Evolutionary conservation across 257 asterid species (phyloP).

Genomic region (Solanum paucissectum): DNA sequence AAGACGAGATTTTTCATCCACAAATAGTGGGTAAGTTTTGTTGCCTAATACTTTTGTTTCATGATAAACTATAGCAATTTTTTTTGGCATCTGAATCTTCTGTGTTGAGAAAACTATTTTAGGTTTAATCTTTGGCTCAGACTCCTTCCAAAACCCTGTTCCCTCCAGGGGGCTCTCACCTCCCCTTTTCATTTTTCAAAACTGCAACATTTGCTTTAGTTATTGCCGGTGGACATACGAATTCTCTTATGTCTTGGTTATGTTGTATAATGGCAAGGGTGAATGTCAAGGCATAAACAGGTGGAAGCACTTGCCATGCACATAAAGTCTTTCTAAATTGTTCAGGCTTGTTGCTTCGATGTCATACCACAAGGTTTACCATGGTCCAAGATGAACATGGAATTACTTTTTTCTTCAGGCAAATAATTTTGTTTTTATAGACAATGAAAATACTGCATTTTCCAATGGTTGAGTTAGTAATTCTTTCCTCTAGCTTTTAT

Average conservation of each 20-base stretch:
- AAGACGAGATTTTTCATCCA: slow-evolving; percentile 68
- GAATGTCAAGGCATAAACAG: not conserved
- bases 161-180: not conserved
- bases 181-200: not conserved
- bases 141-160: not conserved
- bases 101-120: not conserved
- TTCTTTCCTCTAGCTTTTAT: not conserved
- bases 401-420: not conserved
- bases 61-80: not conserved
- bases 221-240: not conserved
- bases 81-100: not conserved
- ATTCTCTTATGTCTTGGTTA: not conserved
- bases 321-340: not conserved
- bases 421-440: not conserved
- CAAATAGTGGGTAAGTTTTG: slow-evolving; percentile 57
- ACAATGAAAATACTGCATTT: not conserved
- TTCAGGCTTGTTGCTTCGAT: not conserved
- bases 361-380: not conserved
- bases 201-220: not conserved
- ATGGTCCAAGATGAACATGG: not conserved
- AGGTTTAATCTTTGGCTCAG: not conserved
- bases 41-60: not conserved
- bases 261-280: not conserved
- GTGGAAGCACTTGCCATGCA: not conserved
- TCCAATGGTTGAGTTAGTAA: not conserved